Conservation (phyloP, 2,329 filamentous ascomycete genomes). For the Thelonectria olida region DNA sequence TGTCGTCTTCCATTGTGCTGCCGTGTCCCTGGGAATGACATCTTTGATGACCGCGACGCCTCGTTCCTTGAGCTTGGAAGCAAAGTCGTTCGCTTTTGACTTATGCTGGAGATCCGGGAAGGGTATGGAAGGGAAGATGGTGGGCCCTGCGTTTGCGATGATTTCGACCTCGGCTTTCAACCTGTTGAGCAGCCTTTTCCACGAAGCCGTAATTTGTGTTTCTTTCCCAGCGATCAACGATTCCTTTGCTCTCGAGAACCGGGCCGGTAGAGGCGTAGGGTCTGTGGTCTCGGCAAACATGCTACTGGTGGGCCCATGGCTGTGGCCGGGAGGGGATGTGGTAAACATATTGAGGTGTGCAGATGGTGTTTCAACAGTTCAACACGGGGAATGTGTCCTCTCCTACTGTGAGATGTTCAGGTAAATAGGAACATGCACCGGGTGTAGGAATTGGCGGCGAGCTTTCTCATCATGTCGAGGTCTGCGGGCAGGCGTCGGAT, state of each 20-base stretch:
- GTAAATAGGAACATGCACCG: not conserved
- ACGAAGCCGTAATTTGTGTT: conserved; percentile 47
- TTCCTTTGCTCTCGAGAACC: conserved; percentile 53
- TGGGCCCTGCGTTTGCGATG: conserved; percentile 41
- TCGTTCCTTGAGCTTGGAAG: conserved; percentile 39
- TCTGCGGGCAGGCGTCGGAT: conserved; percentile 9
- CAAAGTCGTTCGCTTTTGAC: conserved; percentile 37
- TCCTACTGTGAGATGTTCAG: not conserved
- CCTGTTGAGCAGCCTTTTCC: conserved; percentile 50
- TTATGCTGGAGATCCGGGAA: conserved; percentile 49
- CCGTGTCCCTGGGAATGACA: conserved; percentile 42
- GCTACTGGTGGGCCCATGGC: conserved; percentile 36
- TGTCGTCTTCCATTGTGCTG: conserved; percentile 58
- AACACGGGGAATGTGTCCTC: not conserved
- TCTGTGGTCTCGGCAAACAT: conserved; percentile 40
- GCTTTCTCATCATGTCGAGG: conserved; percentile 7
- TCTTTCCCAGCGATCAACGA: conserved; percentile 51
- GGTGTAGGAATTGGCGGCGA: not conserved
- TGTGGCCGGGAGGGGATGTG: conserved; percentile 30
- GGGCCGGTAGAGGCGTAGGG: conserved; percentile 48
- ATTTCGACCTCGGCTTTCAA: conserved; percentile 50
- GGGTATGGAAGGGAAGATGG: conserved; percentile 54
- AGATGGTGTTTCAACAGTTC: not conserved
- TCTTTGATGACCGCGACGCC: conserved; percentile 46
- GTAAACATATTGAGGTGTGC: not conserved